A percentile compares a stretch with the other conserved stretches of the same genome.
phyloP scores from a whole-genome alignment of 495 filamentous ascomycete species.

The Aspergillus ostianus region DNA sequence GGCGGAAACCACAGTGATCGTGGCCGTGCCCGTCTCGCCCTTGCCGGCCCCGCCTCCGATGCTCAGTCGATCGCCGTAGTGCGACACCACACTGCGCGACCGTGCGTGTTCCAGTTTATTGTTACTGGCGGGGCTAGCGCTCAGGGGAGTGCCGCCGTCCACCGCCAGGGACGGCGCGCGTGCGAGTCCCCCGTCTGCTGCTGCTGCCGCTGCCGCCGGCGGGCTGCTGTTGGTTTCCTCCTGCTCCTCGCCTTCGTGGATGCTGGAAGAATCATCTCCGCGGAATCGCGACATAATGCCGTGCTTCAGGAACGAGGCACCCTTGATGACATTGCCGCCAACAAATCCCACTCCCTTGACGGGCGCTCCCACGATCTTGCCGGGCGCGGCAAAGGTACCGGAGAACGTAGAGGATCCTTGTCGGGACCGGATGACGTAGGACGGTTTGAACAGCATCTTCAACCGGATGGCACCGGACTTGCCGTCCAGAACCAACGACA shows the following conservation, averaged over 20 bases:
- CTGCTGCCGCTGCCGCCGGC: slow-evolving; percentile 27
- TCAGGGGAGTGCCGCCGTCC: slow-evolving; percentile 33
- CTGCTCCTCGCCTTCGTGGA: slow-evolving; percentile 46
- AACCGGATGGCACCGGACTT: slow-evolving; percentile 83
- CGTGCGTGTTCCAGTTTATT: slow-evolving; percentile 56
- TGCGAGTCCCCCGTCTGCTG: slow-evolving; percentile 23
- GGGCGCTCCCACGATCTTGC: slow-evolving; percentile 88
- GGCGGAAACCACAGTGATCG: slow-evolving; percentile 77
- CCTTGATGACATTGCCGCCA: slow-evolving; percentile 79
- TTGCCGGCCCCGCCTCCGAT: slow-evolving; percentile 43
- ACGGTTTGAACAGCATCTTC: slow-evolving; percentile 87
- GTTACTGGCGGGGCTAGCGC: slow-evolving; percentile 30
- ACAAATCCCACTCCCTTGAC: slow-evolving; percentile 85
- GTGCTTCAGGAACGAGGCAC: slow-evolving; percentile 80
- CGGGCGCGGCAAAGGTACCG: slow-evolving; percentile 87
- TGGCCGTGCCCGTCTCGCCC: slow-evolving; percentile 68
- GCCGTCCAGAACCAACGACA: slow-evolving; percentile 76
- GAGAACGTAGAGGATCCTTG: slow-evolving; percentile 93
- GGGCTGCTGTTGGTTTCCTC: slow-evolving; percentile 35
- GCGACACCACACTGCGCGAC: slow-evolving; percentile 63
- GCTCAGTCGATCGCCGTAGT: slow-evolving; percentile 46
- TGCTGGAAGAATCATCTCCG: slow-evolving; percentile 25
- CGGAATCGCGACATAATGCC: slow-evolving; percentile 61
- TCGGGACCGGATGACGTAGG: slow-evolving; percentile 82
- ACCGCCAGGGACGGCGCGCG: slow-evolving; percentile 32